phyloP scores from a whole-genome alignment of 768 basidiomycete genomes.

The Mycena kentingensis region DNA sequence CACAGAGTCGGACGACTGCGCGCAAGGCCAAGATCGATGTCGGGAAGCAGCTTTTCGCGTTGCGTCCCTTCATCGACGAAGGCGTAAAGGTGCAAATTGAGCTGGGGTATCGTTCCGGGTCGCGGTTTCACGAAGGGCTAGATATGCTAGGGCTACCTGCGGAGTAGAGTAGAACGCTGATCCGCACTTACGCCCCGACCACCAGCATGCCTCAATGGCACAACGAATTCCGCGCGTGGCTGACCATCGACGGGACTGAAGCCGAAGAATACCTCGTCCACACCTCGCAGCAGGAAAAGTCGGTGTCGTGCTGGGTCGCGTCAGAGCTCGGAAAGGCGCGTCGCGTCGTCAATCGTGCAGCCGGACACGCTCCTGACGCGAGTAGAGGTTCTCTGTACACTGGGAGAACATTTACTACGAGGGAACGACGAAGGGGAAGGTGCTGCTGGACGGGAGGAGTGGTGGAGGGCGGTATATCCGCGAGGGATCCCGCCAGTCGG shows the following conservation, averaged over 20 bases:
- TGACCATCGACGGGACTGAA: constrained; percentile 8
- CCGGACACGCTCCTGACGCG: no score
- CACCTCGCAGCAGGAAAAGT: background rate
- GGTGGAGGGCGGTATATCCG: constrained; percentile 3
- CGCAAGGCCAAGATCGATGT: no score
- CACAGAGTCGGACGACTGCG: no score
- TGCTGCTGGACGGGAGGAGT: constrained; percentile 7
- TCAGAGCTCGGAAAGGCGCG: constrained; percentile 15
- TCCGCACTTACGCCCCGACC: background rate
- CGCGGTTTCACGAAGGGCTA: no score
- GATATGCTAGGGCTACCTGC: no score
- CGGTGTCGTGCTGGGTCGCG: constrained; percentile 12
- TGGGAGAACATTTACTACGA: constrained; percentile 3
- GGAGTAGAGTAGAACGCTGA: no score
- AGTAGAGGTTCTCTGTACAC: constrained; percentile 13
- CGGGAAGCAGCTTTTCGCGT: no score
- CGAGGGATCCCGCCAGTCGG: constrained; percentile 6
- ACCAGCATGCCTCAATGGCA: constrained; percentile 5
- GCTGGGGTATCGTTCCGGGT: no score
- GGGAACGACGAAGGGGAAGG: background rate
- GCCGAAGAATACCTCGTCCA: constrained; percentile 3
- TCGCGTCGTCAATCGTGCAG: background rate
- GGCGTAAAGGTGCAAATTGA: no score
- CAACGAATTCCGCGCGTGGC: constrained; percentile 7
- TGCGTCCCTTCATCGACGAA: no score